Evolutionary conservation across 352 stramenopile species (phyloP).

Genomic region (Globisporangium acanthophoron): DNA sequence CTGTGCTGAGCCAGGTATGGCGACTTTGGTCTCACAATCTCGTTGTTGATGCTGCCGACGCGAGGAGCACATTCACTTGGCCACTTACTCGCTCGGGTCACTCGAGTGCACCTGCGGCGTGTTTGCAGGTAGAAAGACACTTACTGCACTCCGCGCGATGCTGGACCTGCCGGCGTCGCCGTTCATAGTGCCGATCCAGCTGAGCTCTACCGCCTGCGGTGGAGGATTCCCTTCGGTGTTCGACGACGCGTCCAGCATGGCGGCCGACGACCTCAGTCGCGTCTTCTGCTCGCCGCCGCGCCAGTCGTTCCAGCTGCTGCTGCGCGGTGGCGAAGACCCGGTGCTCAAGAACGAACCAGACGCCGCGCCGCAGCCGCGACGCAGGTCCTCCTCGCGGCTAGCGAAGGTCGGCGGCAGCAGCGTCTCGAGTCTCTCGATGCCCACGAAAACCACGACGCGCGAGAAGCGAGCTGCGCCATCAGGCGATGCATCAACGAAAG

Average conservation of each 20-base stretch:
- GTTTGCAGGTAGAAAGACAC: too few relatives aligned
- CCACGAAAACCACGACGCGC: not conserved
- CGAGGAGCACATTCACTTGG: too few relatives aligned
- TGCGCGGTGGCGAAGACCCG: slow-evolving; percentile 5
- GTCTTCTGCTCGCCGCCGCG: slow-evolving; percentile 9
- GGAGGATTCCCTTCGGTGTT: too few relatives aligned
- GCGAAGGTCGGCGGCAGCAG: not conserved
- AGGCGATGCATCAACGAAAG: too few relatives aligned
- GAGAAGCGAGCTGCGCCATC: not conserved
- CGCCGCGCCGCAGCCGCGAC: not conserved
- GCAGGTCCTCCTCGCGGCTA: not conserved
- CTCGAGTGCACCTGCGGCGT: too few relatives aligned
- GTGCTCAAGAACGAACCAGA: slow-evolving; percentile 8
- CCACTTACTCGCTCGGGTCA: too few relatives aligned
- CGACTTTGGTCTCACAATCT: too few relatives aligned
- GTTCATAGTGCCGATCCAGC: slow-evolving; percentile 1
- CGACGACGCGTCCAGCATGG: not conserved
- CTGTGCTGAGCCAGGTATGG: too few relatives aligned
- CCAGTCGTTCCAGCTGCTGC: slow-evolving; percentile 9
- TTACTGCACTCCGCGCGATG: too few relatives aligned
- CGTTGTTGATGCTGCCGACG: not conserved
- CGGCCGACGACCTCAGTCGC: not conserved
- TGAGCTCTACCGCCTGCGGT: not conserved
- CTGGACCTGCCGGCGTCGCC: slow-evolving; percentile 6
- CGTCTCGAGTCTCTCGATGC: not conserved